Evolutionary conservation across 345 rosid genomes (phyloP), one percentile per base, ranked within the genome.

Genomic region (Pistacia vera): DNA sequence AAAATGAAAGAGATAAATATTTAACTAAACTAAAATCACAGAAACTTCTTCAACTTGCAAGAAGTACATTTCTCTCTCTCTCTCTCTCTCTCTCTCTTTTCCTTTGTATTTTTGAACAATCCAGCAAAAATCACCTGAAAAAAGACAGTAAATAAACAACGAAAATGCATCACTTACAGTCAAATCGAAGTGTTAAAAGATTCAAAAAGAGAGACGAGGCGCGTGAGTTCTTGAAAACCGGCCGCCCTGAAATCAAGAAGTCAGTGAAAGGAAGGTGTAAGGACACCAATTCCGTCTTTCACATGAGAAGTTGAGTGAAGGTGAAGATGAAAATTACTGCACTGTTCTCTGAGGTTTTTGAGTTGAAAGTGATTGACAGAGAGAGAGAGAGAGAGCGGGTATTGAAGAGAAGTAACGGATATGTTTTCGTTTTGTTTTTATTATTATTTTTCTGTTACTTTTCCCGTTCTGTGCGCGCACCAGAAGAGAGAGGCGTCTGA

Each of bases 361-460:
- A 55, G 12, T 35, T 35, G 25, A 35, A 14, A 57, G 9, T 4
- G 58, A 66, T 8, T 35, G 52, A 35, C 70, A 5, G 38, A 59
- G 38, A 63, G 56, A 68, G 60, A 25, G 52, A 48, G 73, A n/a
- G 62, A 14, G 75, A 25, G 25, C 25, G 25, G 25, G 25, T 0
- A 25, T 25, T 25, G 25, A 25, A 63, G 25, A 33, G 35, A 78
- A 33, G 79, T 77, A 84, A 88, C 91, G 91, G 89, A 88, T 86
- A 84, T 60, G 36, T 66, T 78, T 74, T 74, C 56, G 25, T 54
- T 60, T 65, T 74, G 76, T 60, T 66, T 28, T 70, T 44, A 59
- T 78, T 67, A 18, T 61, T 48, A 28, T 59, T 71, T 35, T 44
- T 25, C 16, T 51, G 54, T 60, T 62, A 74, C 66, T 75, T 66